Conservation (phyloP, 768 basidiomycete genomes). For the Udeniomyces megalosporus region DNA sequence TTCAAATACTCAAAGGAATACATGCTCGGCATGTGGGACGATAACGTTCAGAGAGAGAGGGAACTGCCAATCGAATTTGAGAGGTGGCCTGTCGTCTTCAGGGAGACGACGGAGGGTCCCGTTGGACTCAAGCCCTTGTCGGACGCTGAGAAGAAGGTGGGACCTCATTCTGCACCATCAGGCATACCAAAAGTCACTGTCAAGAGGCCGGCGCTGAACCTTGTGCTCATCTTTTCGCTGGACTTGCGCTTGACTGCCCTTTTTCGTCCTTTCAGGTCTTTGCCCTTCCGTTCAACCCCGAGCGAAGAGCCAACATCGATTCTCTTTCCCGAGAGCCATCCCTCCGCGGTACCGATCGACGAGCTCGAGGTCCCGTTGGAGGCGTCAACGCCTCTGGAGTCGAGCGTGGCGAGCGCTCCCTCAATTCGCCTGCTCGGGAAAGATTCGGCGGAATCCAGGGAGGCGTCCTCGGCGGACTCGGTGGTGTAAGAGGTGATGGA, state of each 20-base stretch:
- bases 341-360: too few species aligned
- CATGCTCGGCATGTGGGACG: slow-evolving; percentile 64
- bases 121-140: slow-evolving; percentile 26
- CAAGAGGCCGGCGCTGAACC: too few species aligned
- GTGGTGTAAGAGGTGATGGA: slow-evolving; percentile 1
- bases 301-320: slow-evolving; percentile 4
- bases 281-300: slow-evolving; percentile 12
- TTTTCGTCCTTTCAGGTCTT: neutral
- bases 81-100: slow-evolving; percentile 74
- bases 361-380: too few species aligned
- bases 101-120: slow-evolving; percentile 57
- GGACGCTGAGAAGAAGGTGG: slow-evolving; percentile 13
- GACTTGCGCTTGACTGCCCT: too few species aligned
- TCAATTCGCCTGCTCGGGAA: slow-evolving; percentile 13
- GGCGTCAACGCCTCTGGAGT: neutral
- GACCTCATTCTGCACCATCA: too few species aligned
- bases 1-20: slow-evolving; percentile 67
- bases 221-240: too few species aligned
- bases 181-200: too few species aligned
- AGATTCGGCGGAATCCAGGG: slow-evolving; percentile 15
- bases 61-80: slow-evolving; percentile 72
- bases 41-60: slow-evolving; percentile 48
- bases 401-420: neutral
- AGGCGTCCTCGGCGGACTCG: slow-evolving; percentile 14
- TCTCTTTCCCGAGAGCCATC: too few species aligned